Evolutionary conservation across 2,329 filamentous ascomycete genomes (phyloP), one percentile per base, ranked within the genome.

Genomic region (Harringtonia aguacate): DNA sequence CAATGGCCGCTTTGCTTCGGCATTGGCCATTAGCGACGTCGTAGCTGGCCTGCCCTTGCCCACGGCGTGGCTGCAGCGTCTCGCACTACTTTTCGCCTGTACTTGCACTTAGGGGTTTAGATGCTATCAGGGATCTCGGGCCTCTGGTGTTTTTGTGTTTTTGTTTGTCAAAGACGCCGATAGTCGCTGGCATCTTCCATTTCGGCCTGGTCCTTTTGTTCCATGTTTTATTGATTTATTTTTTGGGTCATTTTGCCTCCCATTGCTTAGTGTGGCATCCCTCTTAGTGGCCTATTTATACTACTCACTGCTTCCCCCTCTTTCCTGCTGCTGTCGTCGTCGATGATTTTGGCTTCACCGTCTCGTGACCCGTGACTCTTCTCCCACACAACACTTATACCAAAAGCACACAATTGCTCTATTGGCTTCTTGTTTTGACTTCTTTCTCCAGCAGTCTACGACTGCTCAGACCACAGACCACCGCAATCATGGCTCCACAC

Each of bases 81-180:
- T n/a, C n/a, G n/a, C n/a, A n/a, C n/a, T n/a, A n/a, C n/a, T 27
- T 10, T 27, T 43, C 66, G 66, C 61, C 60, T 65, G 59, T 59
- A 73, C 69, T 68, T 74, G 70, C 70, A 70, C 70, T 73, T 74
- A 73, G 67, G 68, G 70, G 71, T 67, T 67, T 73, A 73, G 70
- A 46, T 44, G n/a, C n/a, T n/a, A n/a, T n/a, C n/a, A n/a, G 39
- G 21, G 20, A 24, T 35, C 29, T 13, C 12, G n/a, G 37, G 6
- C 2, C 5, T 6, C n/a, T 27, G 24, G 22, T 9, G n/a, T 7
- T 14, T 28, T n/a, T 17, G 21, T 24, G 20, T 43, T 46, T 40
- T 21, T 40, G 37, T 40, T 31, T 40, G 45, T 40, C 45, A 46
- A 30, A 14, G n/a, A n/a, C n/a, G 30, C 21, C 29, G 17, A 39